Evolutionary conservation across 352 stramenopile species (phyloP).

Genomic region (Pythium brachiatum): DNA sequence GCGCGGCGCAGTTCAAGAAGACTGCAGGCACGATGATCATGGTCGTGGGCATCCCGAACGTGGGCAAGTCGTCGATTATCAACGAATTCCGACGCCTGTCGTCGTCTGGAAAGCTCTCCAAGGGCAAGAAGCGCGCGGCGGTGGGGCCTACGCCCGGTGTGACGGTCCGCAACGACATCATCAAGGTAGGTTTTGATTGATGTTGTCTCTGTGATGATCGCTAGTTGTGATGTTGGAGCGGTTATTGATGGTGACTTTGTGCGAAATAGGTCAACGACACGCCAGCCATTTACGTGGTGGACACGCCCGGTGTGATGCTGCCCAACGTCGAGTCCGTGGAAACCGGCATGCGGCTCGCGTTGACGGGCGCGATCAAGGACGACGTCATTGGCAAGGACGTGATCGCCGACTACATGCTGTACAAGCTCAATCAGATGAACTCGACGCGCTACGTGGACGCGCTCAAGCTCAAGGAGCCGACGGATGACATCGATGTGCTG

Average conservation of each 20-base stretch:
- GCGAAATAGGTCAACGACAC: constrained; percentile 69
- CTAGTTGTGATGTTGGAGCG: not conserved
- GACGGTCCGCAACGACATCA: constrained; percentile 85
- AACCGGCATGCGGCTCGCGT: constrained; percentile 78
- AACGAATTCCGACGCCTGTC: constrained; percentile 82
- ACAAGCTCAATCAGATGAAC: constrained; percentile 76
- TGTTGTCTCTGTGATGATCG: constrained; percentile 7
- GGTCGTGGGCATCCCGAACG: constrained; percentile 88
- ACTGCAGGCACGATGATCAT: constrained; percentile 87
- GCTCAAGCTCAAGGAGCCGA: constrained; percentile 61
- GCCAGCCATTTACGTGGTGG: constrained; percentile 85
- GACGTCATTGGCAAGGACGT: constrained; percentile 81
- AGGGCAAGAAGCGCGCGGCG: constrained; percentile 76
- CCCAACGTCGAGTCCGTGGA: constrained; percentile 79
- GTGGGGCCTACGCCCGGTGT: constrained; percentile 83
- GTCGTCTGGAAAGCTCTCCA: constrained; percentile 68
- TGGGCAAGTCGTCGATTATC: constrained; percentile 90
- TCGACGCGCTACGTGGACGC: constrained; percentile 80
- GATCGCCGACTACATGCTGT: constrained; percentile 90
- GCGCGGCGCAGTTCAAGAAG: constrained; percentile 77
- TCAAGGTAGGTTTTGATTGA: constrained; percentile 56
- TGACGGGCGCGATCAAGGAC: constrained; percentile 88
- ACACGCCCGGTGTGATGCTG: constrained; percentile 88
- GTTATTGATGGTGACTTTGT: not conserved
- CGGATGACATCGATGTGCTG: constrained; percentile 68